Conservation (phyloP, 2,329 filamentous ascomycete genomes). For the Colletotrichum eremochloae region DNA sequence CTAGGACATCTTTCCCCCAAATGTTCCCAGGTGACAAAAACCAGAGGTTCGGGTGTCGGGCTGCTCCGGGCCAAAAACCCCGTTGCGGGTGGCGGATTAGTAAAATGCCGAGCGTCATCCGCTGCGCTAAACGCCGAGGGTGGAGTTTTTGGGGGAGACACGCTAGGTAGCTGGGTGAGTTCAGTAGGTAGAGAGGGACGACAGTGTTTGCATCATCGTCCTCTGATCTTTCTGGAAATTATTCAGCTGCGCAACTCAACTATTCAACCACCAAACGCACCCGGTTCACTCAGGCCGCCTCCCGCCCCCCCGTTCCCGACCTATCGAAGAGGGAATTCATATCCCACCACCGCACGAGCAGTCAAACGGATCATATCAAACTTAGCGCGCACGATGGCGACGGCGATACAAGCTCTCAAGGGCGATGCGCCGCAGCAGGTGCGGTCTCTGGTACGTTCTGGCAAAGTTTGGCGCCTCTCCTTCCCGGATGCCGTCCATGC, state of each 20-base stretch:
- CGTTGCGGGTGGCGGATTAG: constrained; percentile 33
- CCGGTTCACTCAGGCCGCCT: not conserved
- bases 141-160: not conserved
- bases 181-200: not conserved
- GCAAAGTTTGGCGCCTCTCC: not conserved
- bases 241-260: constrained; percentile 9
- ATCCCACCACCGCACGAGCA: not conserved
- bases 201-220: constrained; percentile 40
- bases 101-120: constrained; percentile 31
- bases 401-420: constrained; percentile 54
- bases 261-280: not conserved
- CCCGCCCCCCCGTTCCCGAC: too few species aligned
- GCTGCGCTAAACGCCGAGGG: constrained; percentile 31
- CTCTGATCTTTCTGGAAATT: constrained; percentile 35
- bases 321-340: not conserved
- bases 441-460: constrained; percentile 65
- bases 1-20: not conserved
- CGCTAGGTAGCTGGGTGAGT: too few species aligned
- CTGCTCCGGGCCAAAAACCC: not conserved
- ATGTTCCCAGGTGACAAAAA: constrained; percentile 19
- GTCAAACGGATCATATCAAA: not conserved
- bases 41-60: constrained; percentile 12
- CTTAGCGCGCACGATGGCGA: constrained; percentile 39
- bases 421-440: constrained; percentile 70
- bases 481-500: not conserved